Base-by-base conservation (phyloP, 1,284 basidiomycete species). In the Dichomitus squalens region DNA sequence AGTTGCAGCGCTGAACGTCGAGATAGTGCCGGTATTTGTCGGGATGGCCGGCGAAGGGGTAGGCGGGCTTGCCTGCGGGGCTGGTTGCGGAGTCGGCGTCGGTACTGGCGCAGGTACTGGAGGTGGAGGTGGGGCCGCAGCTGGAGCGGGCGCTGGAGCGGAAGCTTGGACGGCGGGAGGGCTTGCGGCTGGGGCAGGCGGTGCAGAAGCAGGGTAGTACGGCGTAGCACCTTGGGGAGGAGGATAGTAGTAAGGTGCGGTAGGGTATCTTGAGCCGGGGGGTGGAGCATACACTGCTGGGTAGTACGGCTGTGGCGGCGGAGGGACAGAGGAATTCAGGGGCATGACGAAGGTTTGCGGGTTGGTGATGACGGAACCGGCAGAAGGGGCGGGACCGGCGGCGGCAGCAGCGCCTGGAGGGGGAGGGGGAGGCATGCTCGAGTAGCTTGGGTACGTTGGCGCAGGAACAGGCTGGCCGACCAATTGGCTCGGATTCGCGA, bases 261-360 rank as follows among this genome's bases (percentile, higher is more conserved):
- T 81, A 1, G 86, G 80, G 63, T 87, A 87, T 55, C 83, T 66
- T 18, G 67, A 52, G n/a, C 65, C 64, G 14, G 66, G 60, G 9
- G 76, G 69, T 12, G 61, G 43, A 12, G 73, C 72, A 52, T 77
- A 77, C 57, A 79, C 68, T 23, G 77, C 71, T 4, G 76, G 68
- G 63, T 82, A 82, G 68, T 77, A 82, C 53, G 78, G 77, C 44
- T 68, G 70, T 25, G 65, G 60, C n/a, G 71, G 64, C 9, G 71
- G 65, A 16, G 73, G 66, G 55, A 70, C 64, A 33, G 69, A 61
- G 23, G 76, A 69, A 38, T 83, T 80, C 53, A 90, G 74, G 5
- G 88, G 77, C 63, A 90, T 83, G 2, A 88, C 83, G 66, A 90
- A 90, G 2, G 86, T 83, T 60, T 85, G 82, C 27, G 87, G 82